Base-by-base conservation (phyloP, 768 basidiomycete species). In the Pleurotus salmoneostramineus region DNA sequence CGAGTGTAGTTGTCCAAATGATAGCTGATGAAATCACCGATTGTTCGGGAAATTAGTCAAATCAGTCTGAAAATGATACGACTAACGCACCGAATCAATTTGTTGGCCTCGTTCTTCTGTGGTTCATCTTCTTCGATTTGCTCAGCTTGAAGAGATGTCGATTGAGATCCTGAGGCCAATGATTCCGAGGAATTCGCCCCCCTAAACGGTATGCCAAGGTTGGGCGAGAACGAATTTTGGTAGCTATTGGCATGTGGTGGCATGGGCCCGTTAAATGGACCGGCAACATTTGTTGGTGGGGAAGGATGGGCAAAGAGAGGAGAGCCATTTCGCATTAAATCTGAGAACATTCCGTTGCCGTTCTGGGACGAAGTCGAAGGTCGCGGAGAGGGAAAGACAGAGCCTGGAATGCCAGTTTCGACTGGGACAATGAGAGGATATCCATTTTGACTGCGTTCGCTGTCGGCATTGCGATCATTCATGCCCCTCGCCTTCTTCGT, bases 1-100 rank as follows among this genome's bases (percentile, higher is more conserved):
- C 89, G 78, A 67, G 86, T 88, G 69, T 85, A 94, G 64, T 96
- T 96, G 63, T 94, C 90, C 50, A 98, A 77, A 67, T 98, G 95
- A 70, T 96, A 95, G 59, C 92, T 93, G 51, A 31, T 45, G 27
- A 33, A 33, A 45, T 45, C 6, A 46, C n/a, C 37, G 31, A 27
- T 4, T 2, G 44, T 56, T 57, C 44, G 50, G 51, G 42, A 57
- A 17, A 58, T 10, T 49, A 6, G 40, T 27, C 1, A 27, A 27
- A 27, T 3, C 21, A 27, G 1, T 27, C 21, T 27, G 21, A 1
- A 1, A 27, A 27, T 27, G 21, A 27, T 27, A 27, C 21, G 21
- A 6, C 50, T 37, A 10, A 71, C 84, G 11, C 65, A 91, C 91
- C 83, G 82, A 60, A 93, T 88, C 12, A 94, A 80, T 70, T 93